Percentiles rank a stretch among this genome's conserved stretches.
phyloP scores from a whole-genome alignment of 345 rosid genomes.

The Rhodamnia argentea region DNA sequence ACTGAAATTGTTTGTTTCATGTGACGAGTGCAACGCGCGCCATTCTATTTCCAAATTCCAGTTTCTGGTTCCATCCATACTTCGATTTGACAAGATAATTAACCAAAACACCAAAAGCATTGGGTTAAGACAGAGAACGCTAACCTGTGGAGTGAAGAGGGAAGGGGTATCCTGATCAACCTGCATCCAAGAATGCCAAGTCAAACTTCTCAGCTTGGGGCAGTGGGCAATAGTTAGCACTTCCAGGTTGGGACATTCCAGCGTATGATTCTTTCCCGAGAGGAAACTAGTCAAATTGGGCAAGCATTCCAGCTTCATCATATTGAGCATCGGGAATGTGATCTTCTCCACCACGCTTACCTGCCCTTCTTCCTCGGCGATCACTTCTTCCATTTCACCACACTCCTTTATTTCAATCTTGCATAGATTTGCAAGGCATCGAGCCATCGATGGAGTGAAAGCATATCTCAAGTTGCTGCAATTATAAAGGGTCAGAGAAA shows the following conservation, averaged over 20 bases:
- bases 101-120: background rate
- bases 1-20: background rate
- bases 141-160: background rate
- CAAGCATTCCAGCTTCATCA: background rate
- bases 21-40: background rate
- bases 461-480: background rate
- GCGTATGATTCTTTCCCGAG: fast-evolving
- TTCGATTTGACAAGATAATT: background rate
- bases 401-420: fast-evolving
- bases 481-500: background rate
- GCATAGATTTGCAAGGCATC: fast-evolving
- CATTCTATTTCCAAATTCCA: background rate
- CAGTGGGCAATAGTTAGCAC: background rate
- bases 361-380: background rate
- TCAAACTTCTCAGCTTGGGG: background rate
- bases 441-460: background rate
- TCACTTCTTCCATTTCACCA: background rate
- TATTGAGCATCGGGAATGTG: fast-evolving
- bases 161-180: background rate
- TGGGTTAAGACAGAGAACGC: fast-evolving
- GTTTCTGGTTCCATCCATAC: fast-evolving
- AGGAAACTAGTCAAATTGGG: background rate
- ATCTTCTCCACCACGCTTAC: fast-evolving
- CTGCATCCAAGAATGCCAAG: background rate
- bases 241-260: fast-evolving